phyloP scores from a whole-genome alignment of 139 green algal genomes.

The Coelastrella sp. region DNA sequence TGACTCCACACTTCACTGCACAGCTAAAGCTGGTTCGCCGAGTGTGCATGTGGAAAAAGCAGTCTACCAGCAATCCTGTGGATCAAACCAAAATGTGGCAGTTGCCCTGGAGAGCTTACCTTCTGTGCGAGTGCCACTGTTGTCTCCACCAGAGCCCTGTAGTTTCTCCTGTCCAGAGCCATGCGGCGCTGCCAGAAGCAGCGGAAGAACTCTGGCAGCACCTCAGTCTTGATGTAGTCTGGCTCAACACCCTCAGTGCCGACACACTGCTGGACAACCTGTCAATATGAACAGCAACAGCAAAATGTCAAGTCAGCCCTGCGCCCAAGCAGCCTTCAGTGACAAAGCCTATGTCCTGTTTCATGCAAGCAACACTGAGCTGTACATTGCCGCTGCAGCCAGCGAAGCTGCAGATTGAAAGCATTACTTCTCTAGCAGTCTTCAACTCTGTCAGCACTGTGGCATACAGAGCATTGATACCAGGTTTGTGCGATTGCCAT shows the following conservation, averaged over 20 bases:
- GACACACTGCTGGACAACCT: conserved; percentile 98
- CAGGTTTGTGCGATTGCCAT: too few relatives aligned
- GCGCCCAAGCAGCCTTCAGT: not conserved
- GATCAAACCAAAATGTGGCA: not conserved
- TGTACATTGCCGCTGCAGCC: too few relatives aligned
- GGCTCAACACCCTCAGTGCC: conserved; percentile 96
- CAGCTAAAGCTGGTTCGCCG: too few relatives aligned
- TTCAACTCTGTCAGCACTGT: too few relatives aligned
- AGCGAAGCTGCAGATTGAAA: not conserved
- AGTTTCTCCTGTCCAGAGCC: conserved; percentile 97
- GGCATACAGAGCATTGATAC: too few relatives aligned
- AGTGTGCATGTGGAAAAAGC: too few relatives aligned
- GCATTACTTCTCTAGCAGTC: not conserved
- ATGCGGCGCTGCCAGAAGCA: conserved; percentile 98
- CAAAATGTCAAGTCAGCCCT: not conserved
- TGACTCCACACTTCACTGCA: not conserved
- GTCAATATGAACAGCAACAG: not conserved
- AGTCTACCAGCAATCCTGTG: not conserved
- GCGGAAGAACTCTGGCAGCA: conserved; percentile 98
- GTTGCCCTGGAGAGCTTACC: conserved; percentile 43
- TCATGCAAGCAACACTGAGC: not conserved
- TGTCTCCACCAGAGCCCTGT: conserved; percentile 96
- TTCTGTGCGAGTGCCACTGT: conserved; percentile 92
- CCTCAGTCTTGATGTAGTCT: conserved; percentile 90
- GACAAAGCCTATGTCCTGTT: not conserved